Conservation (phyloP, 192 early-diverging fungal species). For the Geranomyces variabilis region DNA sequence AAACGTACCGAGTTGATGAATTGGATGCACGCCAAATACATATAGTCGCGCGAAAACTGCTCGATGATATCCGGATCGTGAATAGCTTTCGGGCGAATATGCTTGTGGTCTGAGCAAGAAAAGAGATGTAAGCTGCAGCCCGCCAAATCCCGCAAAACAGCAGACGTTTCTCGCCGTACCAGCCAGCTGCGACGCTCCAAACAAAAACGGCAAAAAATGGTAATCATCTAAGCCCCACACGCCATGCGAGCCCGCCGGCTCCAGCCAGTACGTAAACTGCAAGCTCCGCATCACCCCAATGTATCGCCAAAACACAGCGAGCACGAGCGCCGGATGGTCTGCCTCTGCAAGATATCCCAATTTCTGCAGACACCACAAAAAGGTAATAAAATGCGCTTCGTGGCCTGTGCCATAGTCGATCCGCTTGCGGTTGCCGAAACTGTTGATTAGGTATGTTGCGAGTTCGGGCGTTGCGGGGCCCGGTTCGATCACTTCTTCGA, state of each 20-base stretch:
- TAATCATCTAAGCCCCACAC: slow-evolving; percentile 99
- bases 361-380: slow-evolving; percentile 81
- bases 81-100: slow-evolving; percentile 92
- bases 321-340: slow-evolving; percentile 78
- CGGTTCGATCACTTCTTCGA: slow-evolving; percentile 30
- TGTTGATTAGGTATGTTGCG: slow-evolving; percentile 75
- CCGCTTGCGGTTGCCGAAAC: slow-evolving; percentile 88
- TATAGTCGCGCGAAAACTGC: slow-evolving; percentile 88
- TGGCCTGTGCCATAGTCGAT: slow-evolving; percentile 99
- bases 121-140: neutral
- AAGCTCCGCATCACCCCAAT: slow-evolving; percentile 85
- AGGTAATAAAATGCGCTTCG: slow-evolving; percentile 89
- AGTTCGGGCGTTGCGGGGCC: slow-evolving; percentile 59
- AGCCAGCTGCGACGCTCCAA: slow-evolving; percentile 84
- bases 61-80: slow-evolving; percentile 86
- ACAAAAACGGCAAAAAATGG: slow-evolving; percentile 94
- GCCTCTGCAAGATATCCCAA: slow-evolving; percentile 64
- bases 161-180: no score
- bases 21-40: slow-evolving; percentile 93
- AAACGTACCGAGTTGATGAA: slow-evolving; percentile 82
- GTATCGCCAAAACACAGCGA: slow-evolving; percentile 66
- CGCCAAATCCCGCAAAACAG: no score
- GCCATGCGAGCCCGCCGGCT: slow-evolving; percentile 96
- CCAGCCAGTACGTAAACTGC: slow-evolving; percentile 92
- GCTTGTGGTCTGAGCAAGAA: slow-evolving; percentile 70